Conservation (phyloP, 768 basidiomycete species). For the Rhizopogon rudus region DNA sequence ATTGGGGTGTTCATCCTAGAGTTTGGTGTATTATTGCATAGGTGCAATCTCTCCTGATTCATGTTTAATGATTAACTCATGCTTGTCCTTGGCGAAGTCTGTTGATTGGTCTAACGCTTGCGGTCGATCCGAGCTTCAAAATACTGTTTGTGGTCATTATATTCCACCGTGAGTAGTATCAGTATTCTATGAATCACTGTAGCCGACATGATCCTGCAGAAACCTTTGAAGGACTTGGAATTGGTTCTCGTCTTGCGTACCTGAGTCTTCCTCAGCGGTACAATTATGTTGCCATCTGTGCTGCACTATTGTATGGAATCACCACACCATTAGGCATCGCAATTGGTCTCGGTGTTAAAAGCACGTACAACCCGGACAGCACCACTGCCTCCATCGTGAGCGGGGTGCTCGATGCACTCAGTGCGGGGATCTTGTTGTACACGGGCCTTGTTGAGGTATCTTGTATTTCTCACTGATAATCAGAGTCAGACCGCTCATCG, state of each 20-base stretch:
- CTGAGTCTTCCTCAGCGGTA: slow-evolving; percentile 56
- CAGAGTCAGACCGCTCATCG: slow-evolving; percentile 1
- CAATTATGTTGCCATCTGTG: slow-evolving; percentile 51
- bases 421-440: slow-evolving; percentile 84
- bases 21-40: slow-evolving; percentile 88
- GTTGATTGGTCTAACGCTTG: slow-evolving; percentile 86
- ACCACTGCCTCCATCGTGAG: slow-evolving; percentile 75
- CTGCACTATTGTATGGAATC: slow-evolving; percentile 62
- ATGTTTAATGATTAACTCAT: not conserved
- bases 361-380: slow-evolving; percentile 77
- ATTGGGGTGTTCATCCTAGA: slow-evolving; percentile 90
- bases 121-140: slow-evolving; percentile 79
- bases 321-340: slow-evolving; percentile 90
- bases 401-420: slow-evolving; percentile 80
- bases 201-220: slow-evolving; percentile 38
- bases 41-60: slow-evolving; percentile 28
- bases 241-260: slow-evolving; percentile 85
- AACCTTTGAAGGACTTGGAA: slow-evolving; percentile 90
- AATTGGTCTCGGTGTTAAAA: slow-evolving; percentile 68
- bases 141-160: slow-evolving; percentile 85
- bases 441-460: slow-evolving; percentile 81
- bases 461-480: not conserved
- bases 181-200: not conserved
- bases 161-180: slow-evolving; percentile 77
- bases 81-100: slow-evolving; percentile 37